Evolutionary conservation across 768 basidiomycete species (phyloP), one percentile per base, ranked within the genome.

Genomic region (Chalciporus sphaerocephalus): DNA sequence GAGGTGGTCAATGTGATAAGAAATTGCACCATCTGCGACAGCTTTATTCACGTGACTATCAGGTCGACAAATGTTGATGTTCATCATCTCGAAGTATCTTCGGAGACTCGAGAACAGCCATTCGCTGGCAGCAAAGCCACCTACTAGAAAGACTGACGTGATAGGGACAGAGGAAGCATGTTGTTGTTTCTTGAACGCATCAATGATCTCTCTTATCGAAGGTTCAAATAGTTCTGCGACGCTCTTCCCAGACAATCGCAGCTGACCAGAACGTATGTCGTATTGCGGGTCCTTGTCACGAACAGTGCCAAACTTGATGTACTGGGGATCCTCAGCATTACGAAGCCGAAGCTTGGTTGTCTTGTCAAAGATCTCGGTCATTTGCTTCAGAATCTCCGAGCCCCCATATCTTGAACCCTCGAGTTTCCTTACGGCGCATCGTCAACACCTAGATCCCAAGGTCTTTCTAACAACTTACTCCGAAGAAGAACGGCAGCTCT

Each of bases 31-130:
- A 38, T 79, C 75, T 1, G 79, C 75, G 8, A 80, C 79, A 1
- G 76, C 79, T 58, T 70, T 78, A 51, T 67, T 69, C 80, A 79
- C 68, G 47, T 78, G 74, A 27, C 69, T 73, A 45, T 80, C 77
- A 0, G 79, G 80, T 7, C 76, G 68, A 40, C 71, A 68, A 15
- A 81, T 58, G 24, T 59, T 65, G 28, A 78, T 54, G n/a, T 70
- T 69, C 0, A 67, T 54, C 4, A 62, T 51, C 5, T 63, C 62
- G 9, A 81, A 61, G 5, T 62, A 54, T 40, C 55, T 60, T 32
- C 69, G 69, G 2, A 81, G 69, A 37, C 66, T 62, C 2, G 60
- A 50, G 48, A 73, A 78, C 15, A 80, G 56, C 68, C 70, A 78
- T 35, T 74, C 70, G 46, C 70, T 78, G 1, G 75, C 73, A 9